A percentile compares a stretch with the other conserved stretches of the same genome.
These are phyloP conservation scores for Phytophthora gonapodyides DNA, from an alignment of 352 stramenopile species.

Conservation along the genomic window DNA sequence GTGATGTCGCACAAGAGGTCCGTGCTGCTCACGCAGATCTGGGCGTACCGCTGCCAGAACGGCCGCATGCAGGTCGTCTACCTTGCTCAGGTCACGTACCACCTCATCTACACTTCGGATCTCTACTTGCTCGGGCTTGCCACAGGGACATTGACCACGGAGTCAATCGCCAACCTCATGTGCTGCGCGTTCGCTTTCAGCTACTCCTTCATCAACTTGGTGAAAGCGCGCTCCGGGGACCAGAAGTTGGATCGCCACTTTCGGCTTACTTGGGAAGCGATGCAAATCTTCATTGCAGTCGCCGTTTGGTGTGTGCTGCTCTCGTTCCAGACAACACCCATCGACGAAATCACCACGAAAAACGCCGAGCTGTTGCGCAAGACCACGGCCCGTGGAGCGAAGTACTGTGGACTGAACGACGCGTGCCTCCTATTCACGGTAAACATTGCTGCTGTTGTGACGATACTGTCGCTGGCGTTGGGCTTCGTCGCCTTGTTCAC, in stretches of 20 bases:
- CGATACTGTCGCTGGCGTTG: slow-evolving; percentile 8
- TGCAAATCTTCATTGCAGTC: slow-evolving; percentile 16
- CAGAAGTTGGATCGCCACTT: slow-evolving; percentile 30
- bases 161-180: slow-evolving; percentile 26
- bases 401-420: slow-evolving; percentile 28
- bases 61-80: slow-evolving; percentile 38
- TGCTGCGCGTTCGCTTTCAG: slow-evolving; percentile 29
- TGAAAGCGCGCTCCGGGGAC: slow-evolving; percentile 20
- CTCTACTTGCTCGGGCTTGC: slow-evolving; percentile 33
- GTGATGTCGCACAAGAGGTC: slow-evolving; percentile 31
- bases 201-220: slow-evolving; percentile 25
- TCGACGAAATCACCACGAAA: slow-evolving; percentile 15
- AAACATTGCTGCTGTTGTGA: slow-evolving; percentile 14
- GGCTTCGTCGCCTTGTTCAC: slow-evolving; percentile 4
- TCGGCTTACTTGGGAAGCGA: slow-evolving; percentile 24
- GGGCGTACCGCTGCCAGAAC: slow-evolving; percentile 37
- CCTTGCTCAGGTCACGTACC: slow-evolving; percentile 36
- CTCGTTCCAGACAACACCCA: slow-evolving; percentile 5
- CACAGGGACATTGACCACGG: slow-evolving; percentile 34
- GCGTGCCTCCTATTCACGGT: slow-evolving; percentile 29
- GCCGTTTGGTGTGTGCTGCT: slow-evolving; percentile 4
- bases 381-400: slow-evolving; percentile 15
- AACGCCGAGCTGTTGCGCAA: slow-evolving; percentile 29
- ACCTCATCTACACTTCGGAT: slow-evolving; percentile 34
- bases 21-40: slow-evolving; percentile 33